These are phyloP conservation scores for Hymenochaete sp. DNA, from an alignment of 1,284 basidiomycete genomes.

Conservation along the genomic window DNA sequence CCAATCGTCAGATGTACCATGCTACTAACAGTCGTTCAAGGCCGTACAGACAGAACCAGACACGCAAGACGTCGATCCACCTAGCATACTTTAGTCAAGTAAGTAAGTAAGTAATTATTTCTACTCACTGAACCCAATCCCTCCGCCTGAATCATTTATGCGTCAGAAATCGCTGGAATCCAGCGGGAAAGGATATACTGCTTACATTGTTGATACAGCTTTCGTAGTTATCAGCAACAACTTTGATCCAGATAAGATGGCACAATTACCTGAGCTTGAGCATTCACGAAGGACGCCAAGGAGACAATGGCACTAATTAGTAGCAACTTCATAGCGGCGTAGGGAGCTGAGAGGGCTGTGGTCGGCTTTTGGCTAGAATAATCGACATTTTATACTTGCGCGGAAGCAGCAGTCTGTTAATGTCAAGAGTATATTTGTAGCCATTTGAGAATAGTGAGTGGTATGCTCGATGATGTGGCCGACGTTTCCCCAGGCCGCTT, in stretches of 20 bases:
- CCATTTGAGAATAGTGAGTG: no score
- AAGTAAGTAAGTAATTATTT: background rate
- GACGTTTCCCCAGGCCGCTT: no score
- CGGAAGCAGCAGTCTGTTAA: no score
- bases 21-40: constrained; percentile 24
- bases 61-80: constrained; percentile 25
- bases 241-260: no score
- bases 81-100: constrained; percentile 15
- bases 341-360: no score
- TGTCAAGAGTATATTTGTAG: no score
- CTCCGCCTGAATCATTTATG: constrained; percentile 15
- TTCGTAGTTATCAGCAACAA: no score
- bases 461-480: no score
- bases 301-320: constrained; percentile 7
- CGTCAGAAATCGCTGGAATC: background rate
- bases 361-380: no score
- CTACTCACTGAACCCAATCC: constrained; percentile 21
- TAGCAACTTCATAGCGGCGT: constrained; percentile 6
- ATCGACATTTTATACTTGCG: no score
- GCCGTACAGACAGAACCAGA: constrained; percentile 27
- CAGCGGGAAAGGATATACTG: background rate
- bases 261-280: constrained; percentile 8
- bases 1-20: background rate
- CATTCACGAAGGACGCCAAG: constrained; percentile 5
- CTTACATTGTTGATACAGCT: constrained; percentile 15